A percentile compares a stretch with the other conserved stretches of the same genome.
phyloP scores from a whole-genome alignment of 164 flowering plant species.

The Vitis labrusca region DNA sequence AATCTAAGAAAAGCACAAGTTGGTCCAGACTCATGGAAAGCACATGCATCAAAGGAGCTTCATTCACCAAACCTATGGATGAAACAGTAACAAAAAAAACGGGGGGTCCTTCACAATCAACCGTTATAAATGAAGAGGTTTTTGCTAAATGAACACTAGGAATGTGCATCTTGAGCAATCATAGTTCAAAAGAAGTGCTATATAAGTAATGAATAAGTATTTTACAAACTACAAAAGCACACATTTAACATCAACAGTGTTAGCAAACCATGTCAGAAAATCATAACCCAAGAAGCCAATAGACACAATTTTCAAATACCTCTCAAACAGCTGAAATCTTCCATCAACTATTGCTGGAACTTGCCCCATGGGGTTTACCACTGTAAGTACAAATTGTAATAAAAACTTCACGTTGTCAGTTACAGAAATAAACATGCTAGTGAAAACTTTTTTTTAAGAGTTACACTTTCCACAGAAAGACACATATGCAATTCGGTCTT shows the following conservation, averaged over 20 bases:
- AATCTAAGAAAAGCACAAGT: no score
- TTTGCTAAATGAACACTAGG: neutral
- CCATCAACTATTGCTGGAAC: constrained; percentile 87
- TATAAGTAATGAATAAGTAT: neutral
- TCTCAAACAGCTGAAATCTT: constrained; percentile 84
- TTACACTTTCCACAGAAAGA: neutral
- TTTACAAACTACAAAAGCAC: neutral
- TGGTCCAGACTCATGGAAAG: no score
- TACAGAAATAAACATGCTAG: no score
- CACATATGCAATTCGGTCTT: neutral
- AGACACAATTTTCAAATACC: constrained; percentile 32
- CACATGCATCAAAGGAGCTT: no score
- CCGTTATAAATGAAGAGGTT: neutral
- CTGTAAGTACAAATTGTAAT: constrained; percentile 33
- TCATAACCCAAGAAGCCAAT: constrained; percentile 1
- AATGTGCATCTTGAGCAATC: neutral
- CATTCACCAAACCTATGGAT: neutral
- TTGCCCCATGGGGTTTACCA: constrained; percentile 66
- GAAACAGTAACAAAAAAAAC: neutral
- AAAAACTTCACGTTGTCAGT: neutral
- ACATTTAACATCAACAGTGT: neutral
- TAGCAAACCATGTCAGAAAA: neutral
- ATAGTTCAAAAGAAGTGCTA: neutral
- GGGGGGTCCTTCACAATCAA: neutral
- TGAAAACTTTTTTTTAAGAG: no score